Base-by-base conservation (phyloP, 2,329 filamentous ascomycete species). In the Nemania bipapillata region DNA sequence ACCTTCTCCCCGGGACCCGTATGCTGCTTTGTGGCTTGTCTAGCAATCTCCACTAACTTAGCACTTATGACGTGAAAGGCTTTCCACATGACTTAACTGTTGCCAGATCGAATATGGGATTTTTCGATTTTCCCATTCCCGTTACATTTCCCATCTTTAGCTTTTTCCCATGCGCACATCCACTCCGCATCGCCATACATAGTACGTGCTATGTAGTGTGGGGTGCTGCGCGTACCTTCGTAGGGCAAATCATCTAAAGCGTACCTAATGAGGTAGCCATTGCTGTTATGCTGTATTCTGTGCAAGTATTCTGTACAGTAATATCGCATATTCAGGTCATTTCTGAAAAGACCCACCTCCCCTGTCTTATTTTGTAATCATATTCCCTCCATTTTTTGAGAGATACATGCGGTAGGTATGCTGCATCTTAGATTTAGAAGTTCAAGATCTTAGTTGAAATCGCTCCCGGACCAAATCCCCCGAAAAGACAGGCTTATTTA, bases 71-170 rank as follows among this genome's bases (percentile, higher is more conserved):
- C 65, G 24, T 3, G 2, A 4, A 22, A 22, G 17, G 45, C 22
- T 35, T n/a, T 20, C 35, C 6, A 37, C 3, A 61, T 66, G 64
- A 66, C 57, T 22, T 52, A 52, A 54, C 52, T 40, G 17, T 30
- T 58, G 30, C 40, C 24, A 24, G 30, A 42, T 6, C 20, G 7
- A 50, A 49, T 30, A 64, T 67, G 67, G 67, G n/a, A 66, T 63
- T 66, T 65, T 20, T 57, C 55, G 37, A 37, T 63, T 24, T 45
- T 35, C 35, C 35, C 30, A 64, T 40, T 17, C 20, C 55, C 55
- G 32, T 49, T 28, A 17, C 53, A 55, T 62, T 66, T 62, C 66
- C 66, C 66, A 69, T 69, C 60, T 61, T 60, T 24, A 22, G n/a
- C 26, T 35, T 45, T 55, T 56, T 35, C 9, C 55, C 60, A 54